These are phyloP conservation scores for Blastocystis sp. DNA, from an alignment of 352 stramenopile species.

Conservation along the genomic window DNA sequence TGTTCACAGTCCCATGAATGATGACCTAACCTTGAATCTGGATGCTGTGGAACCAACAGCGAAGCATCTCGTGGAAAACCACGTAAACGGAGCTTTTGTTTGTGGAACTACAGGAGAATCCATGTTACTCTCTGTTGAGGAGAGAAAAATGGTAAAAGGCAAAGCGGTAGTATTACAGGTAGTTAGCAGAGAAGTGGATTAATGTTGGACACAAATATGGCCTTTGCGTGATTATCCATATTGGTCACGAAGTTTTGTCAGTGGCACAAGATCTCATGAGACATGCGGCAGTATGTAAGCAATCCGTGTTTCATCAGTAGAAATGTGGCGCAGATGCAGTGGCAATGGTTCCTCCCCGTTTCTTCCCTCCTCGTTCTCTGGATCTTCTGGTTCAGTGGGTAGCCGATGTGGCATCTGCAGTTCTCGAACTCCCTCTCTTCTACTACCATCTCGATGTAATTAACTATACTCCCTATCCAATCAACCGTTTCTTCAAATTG, in stretches of 20 bases:
- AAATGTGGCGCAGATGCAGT: conserved; percentile 78
- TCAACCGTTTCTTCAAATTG: conserved; percentile 63
- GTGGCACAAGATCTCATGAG: conserved; percentile 32
- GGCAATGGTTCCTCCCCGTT: conserved; percentile 74
- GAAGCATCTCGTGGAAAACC: conserved; percentile 43
- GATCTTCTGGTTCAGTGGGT: conserved; percentile 62
- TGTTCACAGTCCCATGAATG: conserved; percentile 61
- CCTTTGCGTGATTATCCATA: conserved; percentile 67
- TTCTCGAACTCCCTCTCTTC: conserved; percentile 44
- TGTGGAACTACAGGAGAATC: conserved; percentile 64
- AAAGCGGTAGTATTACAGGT: not conserved
- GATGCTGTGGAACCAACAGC: conserved; percentile 30
- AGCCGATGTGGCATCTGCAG: conserved; percentile 17
- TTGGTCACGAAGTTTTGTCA: conserved; percentile 54
- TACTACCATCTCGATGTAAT: conserved; percentile 67
- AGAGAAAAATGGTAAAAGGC: conserved; percentile 36
- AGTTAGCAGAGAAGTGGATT: conserved; percentile 66
- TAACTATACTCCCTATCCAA: conserved; percentile 66
- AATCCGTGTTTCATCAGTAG: conserved; percentile 79
- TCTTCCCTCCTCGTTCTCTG: conserved; percentile 65
- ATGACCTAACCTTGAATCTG: conserved; percentile 63
- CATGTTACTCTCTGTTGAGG: conserved; percentile 24
- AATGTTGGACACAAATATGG: conserved; percentile 57
- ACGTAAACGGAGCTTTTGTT: conserved; percentile 58
- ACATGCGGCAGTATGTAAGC: conserved; percentile 37